These are phyloP conservation scores for Geotrichum reessii DNA, from an alignment of 1,139 yeast genomes.

Conservation along the genomic window DNA sequence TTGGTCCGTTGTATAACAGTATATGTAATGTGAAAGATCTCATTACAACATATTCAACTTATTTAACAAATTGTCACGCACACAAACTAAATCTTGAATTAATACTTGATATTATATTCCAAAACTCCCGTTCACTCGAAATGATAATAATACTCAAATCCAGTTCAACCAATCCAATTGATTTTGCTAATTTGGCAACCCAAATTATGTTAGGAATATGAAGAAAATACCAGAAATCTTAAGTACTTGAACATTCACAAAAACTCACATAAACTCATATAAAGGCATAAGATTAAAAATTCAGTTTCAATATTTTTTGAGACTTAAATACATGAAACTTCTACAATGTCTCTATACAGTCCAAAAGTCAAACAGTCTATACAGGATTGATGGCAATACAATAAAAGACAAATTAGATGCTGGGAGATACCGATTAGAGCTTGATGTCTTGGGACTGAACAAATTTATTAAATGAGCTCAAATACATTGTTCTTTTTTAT, in stretches of 20 bases:
- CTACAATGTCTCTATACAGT: not conserved
- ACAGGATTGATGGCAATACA: not conserved
- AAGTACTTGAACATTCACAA: not conserved
- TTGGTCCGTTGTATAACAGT: not conserved
- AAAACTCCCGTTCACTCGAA: not conserved
- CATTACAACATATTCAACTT: not conserved
- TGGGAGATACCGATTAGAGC: not conserved
- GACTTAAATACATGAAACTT: not conserved
- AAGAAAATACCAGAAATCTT: not conserved
- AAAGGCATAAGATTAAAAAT: not conserved
- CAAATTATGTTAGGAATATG: not conserved
- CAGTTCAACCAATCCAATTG: not conserved
- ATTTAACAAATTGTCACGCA: not conserved
- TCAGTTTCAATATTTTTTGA: not conserved
- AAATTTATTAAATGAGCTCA: not conserved
- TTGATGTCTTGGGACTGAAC: not conserved
- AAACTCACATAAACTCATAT: not conserved
- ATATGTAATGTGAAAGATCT: not conserved
- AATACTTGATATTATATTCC: not conserved
- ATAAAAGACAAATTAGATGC: not conserved
- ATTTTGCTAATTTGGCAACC: not conserved
- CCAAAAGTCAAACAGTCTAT: not conserved
- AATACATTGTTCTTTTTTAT: no score
- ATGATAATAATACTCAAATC: not conserved
- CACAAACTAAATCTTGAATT: not conserved